Evolutionary conservation across 331 rosid genomes (phyloP).

Genomic region (Rhamnella rubrinervis): DNA sequence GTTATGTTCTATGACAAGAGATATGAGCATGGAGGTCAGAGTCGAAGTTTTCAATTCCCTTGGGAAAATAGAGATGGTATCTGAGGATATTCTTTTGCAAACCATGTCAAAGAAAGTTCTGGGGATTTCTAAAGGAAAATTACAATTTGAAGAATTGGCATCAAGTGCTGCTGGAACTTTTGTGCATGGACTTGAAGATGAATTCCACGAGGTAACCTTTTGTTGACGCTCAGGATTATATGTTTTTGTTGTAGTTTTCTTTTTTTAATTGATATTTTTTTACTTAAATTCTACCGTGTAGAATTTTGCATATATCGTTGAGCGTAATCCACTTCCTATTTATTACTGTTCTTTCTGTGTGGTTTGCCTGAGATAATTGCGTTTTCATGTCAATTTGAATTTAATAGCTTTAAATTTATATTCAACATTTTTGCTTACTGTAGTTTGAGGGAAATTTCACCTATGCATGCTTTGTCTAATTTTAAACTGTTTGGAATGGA

Average conservation of each 20-base stretch:
- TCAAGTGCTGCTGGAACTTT: slow-evolving; percentile 71
- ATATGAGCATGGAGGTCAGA: slow-evolving; percentile 83
- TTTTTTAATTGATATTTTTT: not conserved
- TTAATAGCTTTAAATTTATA: not conserved
- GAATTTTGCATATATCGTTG: not conserved
- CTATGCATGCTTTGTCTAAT: not conserved
- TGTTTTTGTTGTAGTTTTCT: not conserved
- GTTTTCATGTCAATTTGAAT: not conserved
- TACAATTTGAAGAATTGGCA: slow-evolving; percentile 44
- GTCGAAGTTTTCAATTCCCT: slow-evolving; percentile 66
- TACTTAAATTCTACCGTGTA: not conserved
- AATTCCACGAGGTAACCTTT: slow-evolving; percentile 71
- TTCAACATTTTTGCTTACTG: not conserved
- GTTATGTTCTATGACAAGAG: slow-evolving; percentile 87
- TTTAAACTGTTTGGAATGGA: slow-evolving; percentile 23
- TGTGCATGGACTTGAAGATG: slow-evolving; percentile 95
- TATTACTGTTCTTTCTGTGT: not conserved
- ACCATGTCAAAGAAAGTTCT: slow-evolving; percentile 70
- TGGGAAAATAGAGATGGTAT: slow-evolving; percentile 54
- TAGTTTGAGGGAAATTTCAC: not conserved
- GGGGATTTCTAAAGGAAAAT: slow-evolving; percentile 40
- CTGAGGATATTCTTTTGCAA: slow-evolving; percentile 80
- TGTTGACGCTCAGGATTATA: not conserved
- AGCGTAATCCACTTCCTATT: not conserved
- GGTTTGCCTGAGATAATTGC: not conserved